phyloP scores from a whole-genome alignment of 148 eudicot genomes.

The Arbutus unedo region DNA sequence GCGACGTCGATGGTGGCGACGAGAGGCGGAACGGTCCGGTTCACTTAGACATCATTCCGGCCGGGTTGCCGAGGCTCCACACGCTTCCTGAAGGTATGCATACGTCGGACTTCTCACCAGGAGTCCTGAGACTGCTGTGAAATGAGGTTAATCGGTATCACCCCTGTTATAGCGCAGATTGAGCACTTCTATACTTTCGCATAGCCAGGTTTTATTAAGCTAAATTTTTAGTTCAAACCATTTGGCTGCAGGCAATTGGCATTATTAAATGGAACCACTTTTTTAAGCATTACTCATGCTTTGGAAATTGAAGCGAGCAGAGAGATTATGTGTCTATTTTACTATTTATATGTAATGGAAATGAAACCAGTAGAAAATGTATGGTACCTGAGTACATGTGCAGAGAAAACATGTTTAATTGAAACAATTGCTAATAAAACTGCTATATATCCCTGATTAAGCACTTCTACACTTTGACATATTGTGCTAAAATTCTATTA shows the following conservation, averaged over 20 bases:
- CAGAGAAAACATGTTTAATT: not conserved
- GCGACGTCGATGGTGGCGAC: constrained; percentile 28
- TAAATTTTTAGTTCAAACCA: not conserved
- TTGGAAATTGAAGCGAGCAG: not conserved
- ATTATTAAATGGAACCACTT: not conserved
- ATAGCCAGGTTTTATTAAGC: too few relatives aligned
- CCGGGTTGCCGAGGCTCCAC: constrained; percentile 74
- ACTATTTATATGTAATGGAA: not conserved
- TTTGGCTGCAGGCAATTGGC: not conserved
- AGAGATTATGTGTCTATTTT: not conserved
- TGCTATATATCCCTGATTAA: not conserved
- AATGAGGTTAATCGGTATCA: not conserved
- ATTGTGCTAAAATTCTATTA: not conserved
- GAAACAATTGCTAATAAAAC: not conserved
- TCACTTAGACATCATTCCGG: constrained; percentile 59
- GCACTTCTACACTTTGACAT: not conserved
- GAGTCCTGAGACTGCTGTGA: not conserved
- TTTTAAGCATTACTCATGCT: not conserved
- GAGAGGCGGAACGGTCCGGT: constrained; percentile 53
- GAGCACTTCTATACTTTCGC: too few relatives aligned
- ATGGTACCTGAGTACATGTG: not conserved
- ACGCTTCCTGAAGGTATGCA: constrained; percentile 63
- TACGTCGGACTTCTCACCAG: constrained; percentile 8
- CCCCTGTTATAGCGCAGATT: not conserved
- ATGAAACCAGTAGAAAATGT: not conserved